Evolutionary conservation across 371 early-diverging fungal genomes (phyloP), one percentile per base, ranked within the genome.

Genomic region (Haplosporangium sp.): DNA sequence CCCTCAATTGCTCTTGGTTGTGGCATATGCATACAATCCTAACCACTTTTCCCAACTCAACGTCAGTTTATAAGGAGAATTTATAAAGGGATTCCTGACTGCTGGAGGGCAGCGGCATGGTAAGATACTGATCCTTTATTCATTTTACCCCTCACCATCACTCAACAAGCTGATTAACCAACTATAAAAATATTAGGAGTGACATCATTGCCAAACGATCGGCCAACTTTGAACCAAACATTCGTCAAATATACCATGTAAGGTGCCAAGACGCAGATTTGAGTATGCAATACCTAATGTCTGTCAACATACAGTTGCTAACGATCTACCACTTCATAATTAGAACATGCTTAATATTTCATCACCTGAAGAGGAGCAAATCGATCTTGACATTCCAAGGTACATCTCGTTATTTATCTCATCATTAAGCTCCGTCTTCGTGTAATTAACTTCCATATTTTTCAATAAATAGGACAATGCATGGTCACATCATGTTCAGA

Each of bases 301-400:
- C 27, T 27, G 27, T 27, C 27, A 27, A 27, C 27, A 27, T 27
- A 27, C 8, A 38, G 8, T 40, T 13, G 37, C n/a, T 39, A 15
- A 6, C 8, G 56, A 83, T 83, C n/a, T 3, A 5, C 50, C 50
- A 15, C n/a, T n/a, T 15, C 50, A 27, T 27, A 27, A 27, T 27
- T 50, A 65, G 53, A 37, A 63, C 67, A 42, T 72, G 84, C 55
- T 67, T 53, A 20, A 65, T 4, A 70, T 69, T 15, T 53, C 83
- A 52, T 86, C 88, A 11, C 48, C 79, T 0, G 87, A 90, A 67
- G 92, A 90, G 68, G 84, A 87, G 40, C 91, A 92, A 67, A 92
- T 92, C 67, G 92, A 92, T 78, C 78, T 92, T 19, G 92, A 92
- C 77, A 88, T 92, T 57, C 89, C 90, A 53, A 62, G 92, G 71